These are phyloP conservation scores for Mortierella polycephala DNA, from an alignment of 371 early-diverging fungal species.

Conservation along the genomic window DNA sequence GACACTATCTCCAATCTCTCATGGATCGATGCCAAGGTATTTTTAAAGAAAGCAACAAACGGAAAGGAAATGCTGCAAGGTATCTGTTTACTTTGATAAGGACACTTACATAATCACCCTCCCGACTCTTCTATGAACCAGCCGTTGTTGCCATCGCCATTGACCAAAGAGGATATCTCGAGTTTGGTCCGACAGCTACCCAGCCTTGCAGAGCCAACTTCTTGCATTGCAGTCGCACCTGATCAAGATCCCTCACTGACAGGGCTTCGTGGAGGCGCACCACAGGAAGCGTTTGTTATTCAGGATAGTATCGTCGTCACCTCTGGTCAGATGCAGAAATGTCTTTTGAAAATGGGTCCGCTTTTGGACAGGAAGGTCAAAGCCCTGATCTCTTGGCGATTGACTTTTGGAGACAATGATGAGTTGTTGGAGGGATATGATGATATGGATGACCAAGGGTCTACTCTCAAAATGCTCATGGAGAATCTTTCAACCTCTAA, in stretches of 20 bases:
- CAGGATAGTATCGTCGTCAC: constrained; percentile 47
- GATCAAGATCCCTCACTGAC: constrained; percentile 47
- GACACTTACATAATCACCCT: too few relatives aligned
- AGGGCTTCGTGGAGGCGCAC: constrained; percentile 33
- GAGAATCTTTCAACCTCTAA: constrained; percentile 4
- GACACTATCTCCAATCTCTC: constrained; percentile 46
- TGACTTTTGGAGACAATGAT: constrained; percentile 29
- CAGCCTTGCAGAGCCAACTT: constrained; percentile 25
- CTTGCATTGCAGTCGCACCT: constrained; percentile 17
- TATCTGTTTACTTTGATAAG: too few relatives aligned
- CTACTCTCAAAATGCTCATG: constrained; percentile 8
- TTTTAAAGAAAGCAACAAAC: not conserved
- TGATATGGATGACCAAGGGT: not conserved
- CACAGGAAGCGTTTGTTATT: constrained; percentile 29
- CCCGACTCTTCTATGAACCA: too few relatives aligned
- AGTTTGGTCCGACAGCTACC: constrained; percentile 44
- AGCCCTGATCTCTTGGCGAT: constrained; percentile 37
- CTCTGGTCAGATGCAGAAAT: constrained; percentile 48
- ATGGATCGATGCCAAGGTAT: constrained; percentile 51
- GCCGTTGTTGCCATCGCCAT: constrained; percentile 42
- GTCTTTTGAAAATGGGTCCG: constrained; percentile 42
- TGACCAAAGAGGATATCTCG: constrained; percentile 39
- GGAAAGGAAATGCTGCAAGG: too few relatives aligned
- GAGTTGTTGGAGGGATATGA: constrained; percentile 10
- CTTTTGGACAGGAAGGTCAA: constrained; percentile 33